Evolutionary conservation across 805 yeast genomes (phyloP).

Genomic region (Barnettozyma vustinii): DNA sequence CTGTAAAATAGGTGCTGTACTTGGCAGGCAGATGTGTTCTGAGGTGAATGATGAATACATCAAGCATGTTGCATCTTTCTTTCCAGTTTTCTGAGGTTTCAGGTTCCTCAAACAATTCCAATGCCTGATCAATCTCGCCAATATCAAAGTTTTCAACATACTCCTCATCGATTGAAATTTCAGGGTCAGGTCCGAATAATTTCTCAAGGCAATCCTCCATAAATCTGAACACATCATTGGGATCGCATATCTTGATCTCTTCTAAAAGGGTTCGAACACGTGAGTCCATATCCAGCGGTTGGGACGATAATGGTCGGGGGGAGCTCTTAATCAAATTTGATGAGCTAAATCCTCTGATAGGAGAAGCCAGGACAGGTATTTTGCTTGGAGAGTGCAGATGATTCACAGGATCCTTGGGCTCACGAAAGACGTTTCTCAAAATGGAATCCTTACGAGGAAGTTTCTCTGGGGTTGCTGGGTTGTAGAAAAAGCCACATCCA

Average conservation of each 20-base stretch:
- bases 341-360: neutral
- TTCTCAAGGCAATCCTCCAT: constrained; percentile 14
- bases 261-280: neutral
- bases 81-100: constrained; percentile 24
- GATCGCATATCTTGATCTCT: neutral
- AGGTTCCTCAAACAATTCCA: constrained; percentile 10
- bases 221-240: neutral
- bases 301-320: neutral
- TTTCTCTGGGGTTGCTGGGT: neutral
- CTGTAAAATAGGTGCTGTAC: constrained; percentile 13
- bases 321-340: neutral
- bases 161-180: constrained; percentile 5
- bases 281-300: neutral
- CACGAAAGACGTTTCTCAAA: constrained; percentile 5
- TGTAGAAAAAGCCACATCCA: neutral
- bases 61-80: constrained; percentile 12
- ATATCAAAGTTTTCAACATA: constrained; percentile 5
- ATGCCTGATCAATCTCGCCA: constrained; percentile 9
- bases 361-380: neutral
- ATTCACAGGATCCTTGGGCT: neutral
- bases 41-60: constrained; percentile 17
- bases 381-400: neutral
- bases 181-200: constrained; percentile 20
- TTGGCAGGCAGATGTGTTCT: constrained; percentile 15
- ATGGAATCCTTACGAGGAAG: constrained; percentile 8